These are phyloP conservation scores for Phanerochaete carnosa DNA, from an alignment of 768 basidiomycete genomes.

Conservation along the genomic window DNA sequence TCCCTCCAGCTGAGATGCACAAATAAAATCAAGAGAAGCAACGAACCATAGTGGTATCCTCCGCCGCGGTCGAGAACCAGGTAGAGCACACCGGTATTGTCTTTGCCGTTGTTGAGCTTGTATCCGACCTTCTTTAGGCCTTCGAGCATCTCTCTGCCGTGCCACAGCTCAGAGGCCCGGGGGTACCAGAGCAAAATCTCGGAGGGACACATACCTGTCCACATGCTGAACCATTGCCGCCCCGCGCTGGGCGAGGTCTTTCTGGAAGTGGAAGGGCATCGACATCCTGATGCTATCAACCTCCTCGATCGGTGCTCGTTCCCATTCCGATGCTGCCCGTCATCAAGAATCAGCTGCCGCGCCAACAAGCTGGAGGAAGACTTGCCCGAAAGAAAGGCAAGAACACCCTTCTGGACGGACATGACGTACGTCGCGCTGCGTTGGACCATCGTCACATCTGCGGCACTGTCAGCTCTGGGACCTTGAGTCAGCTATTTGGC, in stretches of 20 bases:
- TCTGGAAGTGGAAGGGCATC: slow-evolving; percentile 27
- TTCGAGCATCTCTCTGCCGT: slow-evolving; percentile 46
- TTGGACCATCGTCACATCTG: slow-evolving; percentile 60
- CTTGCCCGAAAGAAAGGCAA: slow-evolving; percentile 25
- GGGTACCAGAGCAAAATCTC: slow-evolving; percentile 23
- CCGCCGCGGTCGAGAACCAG: slow-evolving; percentile 21
- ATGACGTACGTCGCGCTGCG: slow-evolving; percentile 50
- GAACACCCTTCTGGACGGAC: slow-evolving; percentile 34
- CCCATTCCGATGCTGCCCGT: slow-evolving; percentile 35
- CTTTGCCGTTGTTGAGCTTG: slow-evolving; percentile 45
- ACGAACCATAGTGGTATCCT: background rate
- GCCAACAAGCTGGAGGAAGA: background rate
- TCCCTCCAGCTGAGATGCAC: background rate
- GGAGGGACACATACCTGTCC: slow-evolving; percentile 20
- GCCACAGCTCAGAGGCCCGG: background rate
- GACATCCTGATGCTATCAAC: slow-evolving; percentile 52
- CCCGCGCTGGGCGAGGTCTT: slow-evolving; percentile 26
- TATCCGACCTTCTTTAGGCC: slow-evolving; percentile 58
- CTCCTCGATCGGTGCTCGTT: slow-evolving; percentile 47
- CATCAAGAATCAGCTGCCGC: slow-evolving; percentile 10
- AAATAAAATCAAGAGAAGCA: background rate
- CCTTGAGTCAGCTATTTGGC: no score
- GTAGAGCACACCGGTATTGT: slow-evolving; percentile 45
- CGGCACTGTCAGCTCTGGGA: slow-evolving; percentile 19
- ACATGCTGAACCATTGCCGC: slow-evolving; percentile 30